A percentile compares a stretch with the other conserved stretches of the same genome.
Evolutionary conservation across 345 rosid genomes (phyloP).

Genomic region (Moricandia moricandioides): DNA sequence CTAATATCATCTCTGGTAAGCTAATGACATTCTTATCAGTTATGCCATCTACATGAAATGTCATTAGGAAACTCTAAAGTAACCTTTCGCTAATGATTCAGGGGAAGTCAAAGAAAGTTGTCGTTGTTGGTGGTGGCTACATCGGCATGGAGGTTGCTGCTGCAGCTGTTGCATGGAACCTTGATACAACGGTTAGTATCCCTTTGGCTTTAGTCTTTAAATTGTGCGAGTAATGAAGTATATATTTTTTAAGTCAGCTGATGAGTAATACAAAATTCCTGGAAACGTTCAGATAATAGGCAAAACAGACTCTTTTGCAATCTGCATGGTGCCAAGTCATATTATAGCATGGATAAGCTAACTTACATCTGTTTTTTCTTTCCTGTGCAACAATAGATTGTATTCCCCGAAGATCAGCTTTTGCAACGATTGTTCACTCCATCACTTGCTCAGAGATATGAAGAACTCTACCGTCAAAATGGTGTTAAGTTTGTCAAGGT

Average conservation of each 20-base stretch:
- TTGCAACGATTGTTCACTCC: conserved; percentile 92
- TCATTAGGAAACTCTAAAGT: neutral
- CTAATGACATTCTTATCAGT: conserved; percentile 5
- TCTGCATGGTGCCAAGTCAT: neutral
- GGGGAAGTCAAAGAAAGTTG: conserved; percentile 79
- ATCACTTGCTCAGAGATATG: conserved; percentile 80
- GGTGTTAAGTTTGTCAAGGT: conserved; percentile 82
- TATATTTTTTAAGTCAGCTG: neutral
- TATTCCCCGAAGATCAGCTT: conserved; percentile 84
- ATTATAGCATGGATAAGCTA: neutral
- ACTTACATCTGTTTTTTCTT: neutral
- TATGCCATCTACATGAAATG: conserved; percentile 4
- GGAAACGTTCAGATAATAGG: neutral
- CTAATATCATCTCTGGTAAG: conserved; percentile 78
- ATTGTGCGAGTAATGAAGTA: neutral
- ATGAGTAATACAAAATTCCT: neutral
- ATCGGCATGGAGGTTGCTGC: conserved; percentile 99
- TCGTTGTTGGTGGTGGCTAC: conserved; percentile 93
- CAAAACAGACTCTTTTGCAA: neutral
- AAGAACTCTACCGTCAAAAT: conserved; percentile 74
- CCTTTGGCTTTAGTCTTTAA: neutral
- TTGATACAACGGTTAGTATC: conserved; percentile 70
- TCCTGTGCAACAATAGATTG: conserved; percentile 47
- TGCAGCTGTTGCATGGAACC: conserved; percentile 91
- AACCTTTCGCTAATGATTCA: conserved; percentile 27